Base-by-base conservation (phyloP, 106 monocot species). In the Acanthochlamys bracteata region DNA sequence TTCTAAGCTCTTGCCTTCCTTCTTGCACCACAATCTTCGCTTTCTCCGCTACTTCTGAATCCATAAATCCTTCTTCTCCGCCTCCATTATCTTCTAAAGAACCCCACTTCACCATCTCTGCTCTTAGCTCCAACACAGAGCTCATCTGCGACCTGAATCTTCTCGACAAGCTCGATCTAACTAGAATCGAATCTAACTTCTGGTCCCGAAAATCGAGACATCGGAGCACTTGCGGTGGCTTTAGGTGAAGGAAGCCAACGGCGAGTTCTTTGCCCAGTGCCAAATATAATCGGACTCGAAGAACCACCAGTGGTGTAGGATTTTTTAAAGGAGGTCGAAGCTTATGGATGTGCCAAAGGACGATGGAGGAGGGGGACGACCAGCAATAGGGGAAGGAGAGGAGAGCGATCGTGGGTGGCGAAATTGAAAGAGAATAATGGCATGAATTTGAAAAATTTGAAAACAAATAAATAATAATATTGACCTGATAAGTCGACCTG, bases 231-330 rank as follows among this genome's bases (percentile, higher is more conserved):
- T 23, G 80, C 78, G 21, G 75, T 57, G 39, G 57, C 74, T 8
- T 80, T 88, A 21, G 84, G 88, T 24, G 43, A 43, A 10, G 88
- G 88, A 4, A 23, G 13, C 3, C 80, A 84, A 4, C 39, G 78
- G 69, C 72, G 42, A 24, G 62, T 88, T 13, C 69, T 88, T 19
- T 88, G 88, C 70, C 84, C 84, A 7, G 83, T 84, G 22, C 88
- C 88, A 9, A 41, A n/a, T 19, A 75, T 88, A 12, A 57, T 84
- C 51, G 88, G 63, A 14, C 73, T 88, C 19, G 60, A 61, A 43
- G 88, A 88, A 75, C 88, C 88, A 14, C 74, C 77, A 43, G 88
- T 88, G 51, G 63, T 88, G 10, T 73, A 80, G 63, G 66, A 73
- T 4, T 88, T 88, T 55, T n/a, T 88, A 39, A 56, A 53, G 40